phyloP scores from a whole-genome alignment of 2,329 filamentous ascomycete species.

The Arthrobotrys sinensis region DNA sequence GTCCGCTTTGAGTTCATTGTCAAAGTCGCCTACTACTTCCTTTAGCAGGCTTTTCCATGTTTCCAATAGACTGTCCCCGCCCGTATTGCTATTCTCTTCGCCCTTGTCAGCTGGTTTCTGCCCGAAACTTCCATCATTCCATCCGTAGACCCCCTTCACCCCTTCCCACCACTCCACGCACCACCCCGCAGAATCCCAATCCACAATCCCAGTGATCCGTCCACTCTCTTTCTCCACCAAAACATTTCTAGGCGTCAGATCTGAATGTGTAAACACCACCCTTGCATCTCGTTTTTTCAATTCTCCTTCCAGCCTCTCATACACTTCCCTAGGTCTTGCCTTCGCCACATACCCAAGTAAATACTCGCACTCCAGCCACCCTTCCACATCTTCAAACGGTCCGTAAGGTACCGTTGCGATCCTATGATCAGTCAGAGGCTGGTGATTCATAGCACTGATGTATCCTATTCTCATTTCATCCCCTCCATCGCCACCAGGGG shows the following conservation, averaged over 20 bases:
- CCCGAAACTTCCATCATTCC: conserved; percentile 45
- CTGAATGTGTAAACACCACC: conserved; percentile 57
- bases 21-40: conserved; percentile 52
- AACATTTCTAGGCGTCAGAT: conserved; percentile 57
- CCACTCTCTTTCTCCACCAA: conserved; percentile 50
- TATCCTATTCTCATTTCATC: conserved; percentile 15
- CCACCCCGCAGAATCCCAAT: conserved; percentile 60
- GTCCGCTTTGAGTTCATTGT: conserved; percentile 46
- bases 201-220: conserved; percentile 55
- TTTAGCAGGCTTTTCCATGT: conserved; percentile 38
- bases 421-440: conserved; percentile 57
- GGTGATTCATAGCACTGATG: conserved; percentile 44
- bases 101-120: conserved; percentile 13
- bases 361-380: conserved; percentile 58
- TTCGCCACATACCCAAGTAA: conserved; percentile 51
- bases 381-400: conserved; percentile 38
- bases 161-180: conserved; percentile 59
- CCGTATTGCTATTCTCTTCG: background rate
- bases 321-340: conserved; percentile 40
- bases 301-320: conserved; percentile 26
- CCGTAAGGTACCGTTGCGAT: conserved; percentile 58
- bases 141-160: conserved; percentile 56
- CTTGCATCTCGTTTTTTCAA: conserved; percentile 35
- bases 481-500: background rate
- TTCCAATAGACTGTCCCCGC: conserved; percentile 27